A percentile compares a stretch with the other conserved stretches of the same genome.
Evolutionary conservation across 805 yeast species (phyloP).

Genomic region (Candida broadrunensis): DNA sequence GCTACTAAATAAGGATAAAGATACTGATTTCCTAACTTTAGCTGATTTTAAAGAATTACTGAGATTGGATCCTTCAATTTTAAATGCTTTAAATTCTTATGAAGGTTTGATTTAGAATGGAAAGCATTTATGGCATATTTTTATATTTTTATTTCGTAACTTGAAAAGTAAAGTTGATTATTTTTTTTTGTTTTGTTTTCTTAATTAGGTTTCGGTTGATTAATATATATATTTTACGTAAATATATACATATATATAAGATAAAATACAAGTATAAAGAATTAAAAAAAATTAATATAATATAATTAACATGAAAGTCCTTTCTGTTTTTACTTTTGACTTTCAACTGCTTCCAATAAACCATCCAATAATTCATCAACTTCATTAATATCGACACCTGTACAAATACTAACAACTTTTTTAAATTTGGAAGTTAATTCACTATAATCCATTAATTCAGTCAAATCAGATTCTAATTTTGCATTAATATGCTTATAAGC

Average conservation of each 20-base stretch:
- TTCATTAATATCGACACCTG: conserved; percentile 77
- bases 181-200: too few relatives aligned
- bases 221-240: too few relatives aligned
- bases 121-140: too few relatives aligned
- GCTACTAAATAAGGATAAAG: conserved; percentile 65
- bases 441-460: conserved; percentile 44
- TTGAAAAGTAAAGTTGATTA: too few relatives aligned
- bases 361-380: conserved; percentile 84
- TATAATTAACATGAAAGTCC: background rate
- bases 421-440: conserved; percentile 64
- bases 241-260: background rate
- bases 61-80: conserved; percentile 72
- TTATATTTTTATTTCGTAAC: too few relatives aligned
- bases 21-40: conserved; percentile 61
- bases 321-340: conserved; percentile 47
- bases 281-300: background rate
- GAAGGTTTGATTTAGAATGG: conserved; percentile 64
- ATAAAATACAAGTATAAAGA: background rate
- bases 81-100: conserved; percentile 73
- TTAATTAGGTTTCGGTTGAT: too few relatives aligned
- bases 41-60: conserved; percentile 84
- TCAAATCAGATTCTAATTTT: conserved; percentile 50
- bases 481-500: conserved; percentile 76
- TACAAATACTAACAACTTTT: conserved; percentile 83
- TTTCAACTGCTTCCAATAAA: conserved; percentile 84